Evolutionary conservation across 2,329 filamentous ascomycete genomes (phyloP), one percentile per base, ranked within the genome.

Genomic region (Xenoacremonium recifei): DNA sequence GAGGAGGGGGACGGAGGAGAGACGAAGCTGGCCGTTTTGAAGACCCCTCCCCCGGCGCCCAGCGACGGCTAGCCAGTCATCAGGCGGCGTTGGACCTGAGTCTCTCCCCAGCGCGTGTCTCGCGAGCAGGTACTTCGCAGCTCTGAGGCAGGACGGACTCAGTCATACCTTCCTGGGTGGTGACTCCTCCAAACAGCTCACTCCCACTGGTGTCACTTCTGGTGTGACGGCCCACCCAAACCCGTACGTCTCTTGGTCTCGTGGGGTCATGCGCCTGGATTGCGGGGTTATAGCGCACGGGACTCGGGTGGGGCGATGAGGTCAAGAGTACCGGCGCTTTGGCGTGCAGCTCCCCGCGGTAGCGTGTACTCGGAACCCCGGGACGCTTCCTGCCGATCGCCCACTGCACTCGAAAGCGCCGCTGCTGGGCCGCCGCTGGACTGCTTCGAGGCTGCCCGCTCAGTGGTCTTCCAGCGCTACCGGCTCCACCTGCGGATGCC

Each of bases 11-110:
- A 45, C 42, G 40, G 50, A 39, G 48, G 44, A 53, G 44, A 57
- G 44, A 39, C 51, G 44, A 43, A 45, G 55, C 47, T 49, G 52
- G 50, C 21, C 30, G 55, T 55, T 45, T 48, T 56, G 45, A 42
- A 42, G 39, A 45, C n/a, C n/a, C n/a, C n/a, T n/a, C n/a, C n/a
- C n/a, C n/a, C n/a, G n/a, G n/a, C n/a, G n/a, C n/a, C n/a, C n/a
- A n/a, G n/a, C n/a, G n/a, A n/a, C n/a, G n/a, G n/a, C n/a, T n/a
- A n/a, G n/a, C n/a, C n/a, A n/a, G n/a, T n/a, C n/a, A n/a, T n/a
- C n/a, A n/a, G n/a, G n/a, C n/a, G n/a, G n/a, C n/a, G n/a, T n/a
- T n/a, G n/a, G n/a, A n/a, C n/a, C n/a, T n/a, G n/a, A n/a, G n/a
- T n/a, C n/a, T n/a, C n/a, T n/a, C n/a, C n/a, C n/a, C n/a, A n/a